Evolutionary conservation across 495 filamentous ascomycete genomes (phyloP).

Genomic region (Lepraria neglecta): DNA sequence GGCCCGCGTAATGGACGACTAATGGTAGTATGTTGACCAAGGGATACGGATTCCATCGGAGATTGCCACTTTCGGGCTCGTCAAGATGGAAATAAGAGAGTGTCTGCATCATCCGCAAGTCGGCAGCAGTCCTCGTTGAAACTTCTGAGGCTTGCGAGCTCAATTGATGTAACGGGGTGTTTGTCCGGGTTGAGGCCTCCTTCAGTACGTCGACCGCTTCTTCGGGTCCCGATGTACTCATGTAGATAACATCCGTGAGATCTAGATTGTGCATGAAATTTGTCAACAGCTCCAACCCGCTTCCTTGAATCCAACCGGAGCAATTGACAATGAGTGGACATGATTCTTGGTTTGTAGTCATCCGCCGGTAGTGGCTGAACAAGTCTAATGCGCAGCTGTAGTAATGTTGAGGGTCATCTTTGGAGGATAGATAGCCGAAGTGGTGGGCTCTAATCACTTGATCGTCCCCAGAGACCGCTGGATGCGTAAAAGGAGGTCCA

Average conservation of each 20-base stretch:
- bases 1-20: conserved; percentile 51
- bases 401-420: conserved; percentile 65
- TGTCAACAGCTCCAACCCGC: conserved; percentile 62
- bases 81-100: conserved; percentile 69
- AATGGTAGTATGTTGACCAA: conserved; percentile 46
- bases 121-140: conserved; percentile 57
- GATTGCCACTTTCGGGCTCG: conserved; percentile 33
- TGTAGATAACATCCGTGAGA: conserved; percentile 62
- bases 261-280: conserved; percentile 50
- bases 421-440: conserved; percentile 63
- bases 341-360: conserved; percentile 37
- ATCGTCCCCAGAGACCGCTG: conserved; percentile 37
- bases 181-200: conserved; percentile 34
- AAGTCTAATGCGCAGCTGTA: conserved; percentile 62
- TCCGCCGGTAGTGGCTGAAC: conserved; percentile 52
- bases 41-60: conserved; percentile 45
- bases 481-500: conserved; percentile 69
- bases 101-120: conserved; percentile 71
- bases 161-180: conserved; percentile 38
- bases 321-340: conserved; percentile 73
- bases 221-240: conserved; percentile 61
- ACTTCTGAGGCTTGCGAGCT: conserved; percentile 56
- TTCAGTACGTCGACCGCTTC: conserved; percentile 56
- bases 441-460: conserved; percentile 59
- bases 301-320: conserved; percentile 75